Conservation (phyloP, 768 basidiomycete species). For the Tricholoma saponaceum region DNA sequence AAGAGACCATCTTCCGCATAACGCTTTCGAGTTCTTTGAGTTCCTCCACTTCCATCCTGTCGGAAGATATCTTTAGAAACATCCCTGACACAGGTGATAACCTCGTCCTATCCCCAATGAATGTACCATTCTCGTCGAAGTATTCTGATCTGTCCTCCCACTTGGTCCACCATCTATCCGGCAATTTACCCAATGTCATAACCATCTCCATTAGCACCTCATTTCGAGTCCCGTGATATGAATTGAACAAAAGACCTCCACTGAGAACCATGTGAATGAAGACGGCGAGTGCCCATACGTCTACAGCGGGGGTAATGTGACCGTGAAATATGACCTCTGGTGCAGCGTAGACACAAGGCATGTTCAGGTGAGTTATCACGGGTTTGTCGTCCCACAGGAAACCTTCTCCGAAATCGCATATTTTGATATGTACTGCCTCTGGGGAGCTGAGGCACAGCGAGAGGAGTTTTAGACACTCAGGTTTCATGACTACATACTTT, state of each 20-base stretch:
- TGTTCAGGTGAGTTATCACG: too few relatives aligned
- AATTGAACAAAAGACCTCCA: slow-evolving; percentile 2
- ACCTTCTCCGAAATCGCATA: too few relatives aligned
- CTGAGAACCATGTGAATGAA: too few relatives aligned
- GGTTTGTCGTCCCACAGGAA: too few relatives aligned
- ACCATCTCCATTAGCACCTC: slow-evolving; percentile 10
- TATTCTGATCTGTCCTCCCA: too few relatives aligned
- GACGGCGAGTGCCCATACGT: too few relatives aligned
- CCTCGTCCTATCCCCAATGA: slow-evolving; percentile 1
- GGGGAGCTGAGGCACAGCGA: too few relatives aligned
- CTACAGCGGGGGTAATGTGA: background rate
- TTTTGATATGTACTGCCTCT: too few relatives aligned
- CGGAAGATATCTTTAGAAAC: background rate
- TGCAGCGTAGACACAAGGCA: background rate
- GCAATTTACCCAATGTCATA: slow-evolving; percentile 8
- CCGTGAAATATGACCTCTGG: slow-evolving; percentile 1
- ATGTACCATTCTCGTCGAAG: too few relatives aligned
- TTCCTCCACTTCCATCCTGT: background rate
- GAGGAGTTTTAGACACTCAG: too few relatives aligned
- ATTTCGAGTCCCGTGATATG: background rate
- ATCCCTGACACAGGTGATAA: background rate
- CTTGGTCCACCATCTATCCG: too few relatives aligned
- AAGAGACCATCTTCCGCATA: slow-evolving; percentile 8
- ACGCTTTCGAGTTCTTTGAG: slow-evolving; percentile 1
- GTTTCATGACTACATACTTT: too few relatives aligned